Evolutionary conservation across 148 eudicot species (phyloP), one percentile per base, ranked within the genome.

Genomic region (Fagopyrum tataricum): DNA sequence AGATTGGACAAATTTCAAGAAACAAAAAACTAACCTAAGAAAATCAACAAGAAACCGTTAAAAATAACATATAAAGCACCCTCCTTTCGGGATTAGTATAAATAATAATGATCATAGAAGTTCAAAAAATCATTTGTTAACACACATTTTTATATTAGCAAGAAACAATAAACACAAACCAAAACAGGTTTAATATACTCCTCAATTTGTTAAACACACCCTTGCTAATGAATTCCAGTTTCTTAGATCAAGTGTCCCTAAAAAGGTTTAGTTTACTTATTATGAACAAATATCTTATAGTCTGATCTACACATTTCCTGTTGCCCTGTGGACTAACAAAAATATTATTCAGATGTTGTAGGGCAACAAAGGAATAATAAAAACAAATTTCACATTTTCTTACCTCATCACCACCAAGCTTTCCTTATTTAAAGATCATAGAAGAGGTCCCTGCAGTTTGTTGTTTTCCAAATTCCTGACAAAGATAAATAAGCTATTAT

Each of bases 391-490:
- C 7, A 24, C 5, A 12, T 61, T 4, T 24, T 23, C 61, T 20
- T 85, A 91, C 95, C 88, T 83, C 75, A 89, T 83, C 75, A 89
- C 79, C 72, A 87, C 81, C 77, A 91, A 78, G 68, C 86, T 84
- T 41, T 85, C 84, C 74, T 77, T 77, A 80, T 89, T 79, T 76
- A 91, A 75, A 73, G 97, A 82, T 44, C 70, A 83, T 5, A 95
- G 95, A 49, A 91, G 92, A 79, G 87, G 80, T 67, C 94, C 97
- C 48, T 78, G 87, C 75, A 91, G 62, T 58, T 81, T 83, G 68
- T 91, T 91, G 82, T 91, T 83, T 77, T 91, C 90, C 78, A 91
- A 83, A 77, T 87, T 81, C 83, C 94, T 91, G 85, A 74, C 70
- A 66, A 49, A 23, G 39, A 26, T 64, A 46, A 17, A 9, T 12